These are phyloP conservation scores for Taxawa tesnikishii DNA, from an alignment of 2,329 filamentous ascomycete species.

Conservation along the genomic window DNA sequence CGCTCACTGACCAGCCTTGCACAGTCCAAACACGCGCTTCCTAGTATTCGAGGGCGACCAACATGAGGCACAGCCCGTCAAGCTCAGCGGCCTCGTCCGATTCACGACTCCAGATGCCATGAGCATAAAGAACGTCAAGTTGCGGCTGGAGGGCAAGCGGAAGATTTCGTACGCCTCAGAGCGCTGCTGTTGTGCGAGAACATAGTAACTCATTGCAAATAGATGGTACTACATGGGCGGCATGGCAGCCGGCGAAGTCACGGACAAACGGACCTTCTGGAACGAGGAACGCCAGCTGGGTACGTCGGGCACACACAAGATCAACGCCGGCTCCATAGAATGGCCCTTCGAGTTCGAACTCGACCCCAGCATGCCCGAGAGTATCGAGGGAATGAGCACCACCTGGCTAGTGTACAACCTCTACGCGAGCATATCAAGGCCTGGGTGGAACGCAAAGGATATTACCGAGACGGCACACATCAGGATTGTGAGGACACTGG, in stretches of 20 bases:
- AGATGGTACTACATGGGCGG: constrained; percentile 24
- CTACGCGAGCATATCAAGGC: constrained; percentile 73
- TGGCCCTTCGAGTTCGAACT: constrained; percentile 39
- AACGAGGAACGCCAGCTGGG: constrained; percentile 31
- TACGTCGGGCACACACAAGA: constrained; percentile 34
- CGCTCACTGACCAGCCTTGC: constrained; percentile 1
- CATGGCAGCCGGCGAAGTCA: constrained; percentile 25
- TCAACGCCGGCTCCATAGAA: constrained; percentile 36
- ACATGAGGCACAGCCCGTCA: constrained; percentile 30
- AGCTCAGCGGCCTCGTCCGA: constrained; percentile 33
- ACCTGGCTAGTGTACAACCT: constrained; percentile 83
- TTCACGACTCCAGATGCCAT: constrained; percentile 35
- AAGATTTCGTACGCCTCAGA: constrained; percentile 30
- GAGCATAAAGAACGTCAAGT: constrained; percentile 32
- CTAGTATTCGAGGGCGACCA: constrained; percentile 37
- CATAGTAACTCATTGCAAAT: not conserved
- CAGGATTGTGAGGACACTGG: constrained; percentile 35
- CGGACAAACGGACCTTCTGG: constrained; percentile 34
- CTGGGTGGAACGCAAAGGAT: constrained; percentile 77
- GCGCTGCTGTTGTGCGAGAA: not conserved
- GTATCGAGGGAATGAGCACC: constrained; percentile 76
- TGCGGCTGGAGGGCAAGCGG: constrained; percentile 34
- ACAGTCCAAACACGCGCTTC: constrained; percentile 33
- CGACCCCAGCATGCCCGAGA: constrained; percentile 52
- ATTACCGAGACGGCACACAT: constrained; percentile 61